Percentiles rank a stretch among this genome's conserved stretches.
phyloP scores from a whole-genome alignment of 192 early-diverging fungal species.

The Backusella liffmaniae region DNA sequence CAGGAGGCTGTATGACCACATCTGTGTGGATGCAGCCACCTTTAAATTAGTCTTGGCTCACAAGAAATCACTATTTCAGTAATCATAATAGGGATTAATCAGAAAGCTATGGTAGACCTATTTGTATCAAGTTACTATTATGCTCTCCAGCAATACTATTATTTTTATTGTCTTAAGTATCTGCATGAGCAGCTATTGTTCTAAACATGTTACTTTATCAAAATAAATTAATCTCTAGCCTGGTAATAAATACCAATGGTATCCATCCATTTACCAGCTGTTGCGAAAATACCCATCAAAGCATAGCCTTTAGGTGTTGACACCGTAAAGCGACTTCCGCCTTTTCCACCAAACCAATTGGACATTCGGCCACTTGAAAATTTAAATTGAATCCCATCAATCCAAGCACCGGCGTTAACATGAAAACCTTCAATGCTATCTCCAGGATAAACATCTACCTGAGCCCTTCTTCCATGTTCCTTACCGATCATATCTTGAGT shows the following conservation, averaged over 20 bases:
- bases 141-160: too few species aligned
- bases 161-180: too few species aligned
- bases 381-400: conserved; percentile 61
- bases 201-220: background rate
- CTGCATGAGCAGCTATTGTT: too few species aligned
- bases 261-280: conserved; percentile 53
- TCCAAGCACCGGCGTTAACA: conserved; percentile 56
- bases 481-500: conserved; percentile 41
- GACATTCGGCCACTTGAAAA: conserved; percentile 46
- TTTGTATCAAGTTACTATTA: too few species aligned
- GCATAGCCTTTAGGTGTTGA: conserved; percentile 47
- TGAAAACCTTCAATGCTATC: conserved; percentile 49
- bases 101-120: too few species aligned
- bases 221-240: background rate
- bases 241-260: conserved; percentile 51
- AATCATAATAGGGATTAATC: too few species aligned
- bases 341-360: conserved; percentile 57
- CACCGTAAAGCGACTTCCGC: conserved; percentile 45
- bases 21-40: too few species aligned
- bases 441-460: conserved; percentile 40
- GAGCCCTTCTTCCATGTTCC: conserved; percentile 32
- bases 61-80: too few species aligned
- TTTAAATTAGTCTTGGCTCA: too few species aligned
- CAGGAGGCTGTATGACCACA: background rate
- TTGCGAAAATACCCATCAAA: conserved; percentile 57